Evolutionary conservation across 2,329 filamentous ascomycete species (phyloP).

Genomic region (Ramularia endophylla): DNA sequence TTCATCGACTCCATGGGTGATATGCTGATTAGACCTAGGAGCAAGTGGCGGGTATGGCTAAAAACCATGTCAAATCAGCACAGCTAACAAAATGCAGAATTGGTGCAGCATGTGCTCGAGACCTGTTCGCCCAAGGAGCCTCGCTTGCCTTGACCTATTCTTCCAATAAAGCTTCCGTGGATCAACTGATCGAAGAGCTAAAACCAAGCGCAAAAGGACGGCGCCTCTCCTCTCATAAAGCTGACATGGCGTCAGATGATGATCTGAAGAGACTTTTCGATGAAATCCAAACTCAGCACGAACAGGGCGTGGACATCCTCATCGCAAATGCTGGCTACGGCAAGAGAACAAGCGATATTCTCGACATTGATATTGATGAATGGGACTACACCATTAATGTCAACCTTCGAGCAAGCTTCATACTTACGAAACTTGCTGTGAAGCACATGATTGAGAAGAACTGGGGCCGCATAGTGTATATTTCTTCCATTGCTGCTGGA

Average conservation of each 20-base stretch:
- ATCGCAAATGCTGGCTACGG: constrained; percentile 63
- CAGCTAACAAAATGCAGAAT: constrained; percentile 41
- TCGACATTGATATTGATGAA: constrained; percentile 57
- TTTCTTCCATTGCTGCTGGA: constrained; percentile 58
- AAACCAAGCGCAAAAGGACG: constrained; percentile 25
- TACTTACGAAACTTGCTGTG: constrained; percentile 56
- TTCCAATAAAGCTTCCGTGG: constrained; percentile 43
- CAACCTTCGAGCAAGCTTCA: constrained; percentile 58
- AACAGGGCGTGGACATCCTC: constrained; percentile 54
- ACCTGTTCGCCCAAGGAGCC: constrained; percentile 48
- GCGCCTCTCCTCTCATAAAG: constrained; percentile 50
- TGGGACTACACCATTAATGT: constrained; percentile 59
- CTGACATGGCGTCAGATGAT: constrained; percentile 51
- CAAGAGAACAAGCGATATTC: constrained; percentile 46
- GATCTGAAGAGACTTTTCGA: constrained; percentile 51
- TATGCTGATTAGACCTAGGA: background rate
- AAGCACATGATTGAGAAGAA: constrained; percentile 53
- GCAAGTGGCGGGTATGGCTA: background rate
- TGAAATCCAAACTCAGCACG: constrained; percentile 50
- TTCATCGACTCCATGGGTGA: no score
- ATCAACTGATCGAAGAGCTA: constrained; percentile 36
- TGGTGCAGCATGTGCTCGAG: constrained; percentile 52
- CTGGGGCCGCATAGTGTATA: constrained; percentile 61
- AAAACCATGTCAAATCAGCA: no score
- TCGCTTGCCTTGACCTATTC: constrained; percentile 56